These are phyloP conservation scores for Mortierella polycephala DNA, from an alignment of 371 early-diverging fungal species.

Conservation along the genomic window DNA sequence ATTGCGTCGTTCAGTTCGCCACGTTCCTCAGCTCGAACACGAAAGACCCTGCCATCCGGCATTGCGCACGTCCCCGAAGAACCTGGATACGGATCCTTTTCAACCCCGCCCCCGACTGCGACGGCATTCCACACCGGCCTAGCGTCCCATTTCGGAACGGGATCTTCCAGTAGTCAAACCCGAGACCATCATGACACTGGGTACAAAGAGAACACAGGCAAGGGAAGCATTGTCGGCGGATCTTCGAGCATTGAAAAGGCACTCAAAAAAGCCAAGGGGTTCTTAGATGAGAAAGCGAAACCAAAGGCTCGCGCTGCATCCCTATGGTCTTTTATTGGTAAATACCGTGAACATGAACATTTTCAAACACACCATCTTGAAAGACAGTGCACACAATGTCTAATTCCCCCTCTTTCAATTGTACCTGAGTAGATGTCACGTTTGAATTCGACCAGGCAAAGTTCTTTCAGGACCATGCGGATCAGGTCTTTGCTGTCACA, in stretches of 20 bases:
- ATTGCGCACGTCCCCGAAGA: slow-evolving; percentile 31
- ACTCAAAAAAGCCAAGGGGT: slow-evolving; percentile 77
- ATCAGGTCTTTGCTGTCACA: slow-evolving; percentile 75
- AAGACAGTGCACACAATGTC: neutral
- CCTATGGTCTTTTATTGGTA: slow-evolving; percentile 79
- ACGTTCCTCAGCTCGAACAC: slow-evolving; percentile 24
- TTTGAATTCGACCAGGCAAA: slow-evolving; percentile 79
- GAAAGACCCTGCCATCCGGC: slow-evolving; percentile 32
- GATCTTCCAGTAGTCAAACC: slow-evolving; percentile 18
- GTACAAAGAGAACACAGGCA: slow-evolving; percentile 15
- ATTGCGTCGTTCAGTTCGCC: slow-evolving; percentile 46
- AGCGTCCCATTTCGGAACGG: slow-evolving; percentile 37
- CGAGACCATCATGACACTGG: slow-evolving; percentile 23
- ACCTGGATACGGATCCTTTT: slow-evolving; percentile 22
- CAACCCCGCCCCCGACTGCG: slow-evolving; percentile 35
- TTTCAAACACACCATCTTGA: neutral
- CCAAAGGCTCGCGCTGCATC: slow-evolving; percentile 76
- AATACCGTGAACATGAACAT: neutral
- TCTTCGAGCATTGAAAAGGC: slow-evolving; percentile 61
- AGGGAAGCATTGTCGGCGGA: slow-evolving; percentile 26
- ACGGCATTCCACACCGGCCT: slow-evolving; percentile 48
- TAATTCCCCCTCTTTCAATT: neutral
- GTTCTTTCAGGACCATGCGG: slow-evolving; percentile 84
- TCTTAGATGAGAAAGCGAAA: slow-evolving; percentile 83
- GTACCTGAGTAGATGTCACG: slow-evolving; percentile 64